phyloP scores from a whole-genome alignment of 768 basidiomycete species.

The Pilatotrama ljubarskyi region DNA sequence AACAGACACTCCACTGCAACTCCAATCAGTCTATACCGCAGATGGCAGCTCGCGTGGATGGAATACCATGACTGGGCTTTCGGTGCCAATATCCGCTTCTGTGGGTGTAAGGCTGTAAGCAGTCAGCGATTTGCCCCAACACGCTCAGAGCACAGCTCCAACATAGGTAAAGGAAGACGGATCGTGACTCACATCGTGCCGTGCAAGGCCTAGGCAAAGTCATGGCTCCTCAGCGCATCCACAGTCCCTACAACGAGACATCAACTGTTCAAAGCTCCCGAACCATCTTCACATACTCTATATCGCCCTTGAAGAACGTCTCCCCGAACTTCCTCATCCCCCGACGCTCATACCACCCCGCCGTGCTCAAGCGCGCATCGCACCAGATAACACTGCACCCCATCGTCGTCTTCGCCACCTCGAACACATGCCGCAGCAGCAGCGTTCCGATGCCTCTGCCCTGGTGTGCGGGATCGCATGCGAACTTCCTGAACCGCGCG shows the following conservation, averaged over 20 bases:
- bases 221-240: too few relatives aligned
- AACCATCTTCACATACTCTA: conserved; percentile 60
- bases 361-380: conserved; percentile 50
- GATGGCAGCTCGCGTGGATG: too few relatives aligned
- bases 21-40: too few relatives aligned
- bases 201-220: too few relatives aligned
- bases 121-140: too few relatives aligned
- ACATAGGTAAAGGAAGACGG: too few relatives aligned
- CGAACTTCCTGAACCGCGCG: conserved; percentile 62
- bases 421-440: conserved; percentile 44
- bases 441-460: conserved; percentile 52
- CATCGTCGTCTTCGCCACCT: conserved; percentile 41
- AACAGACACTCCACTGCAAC: too few relatives aligned
- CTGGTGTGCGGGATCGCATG: conserved; percentile 53
- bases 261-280: conserved; percentile 22
- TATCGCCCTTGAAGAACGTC: conserved; percentile 51
- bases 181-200: too few relatives aligned
- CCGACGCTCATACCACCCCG: conserved; percentile 53
- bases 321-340: conserved; percentile 52
- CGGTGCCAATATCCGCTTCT: too few relatives aligned
- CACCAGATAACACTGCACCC: conserved; percentile 53
- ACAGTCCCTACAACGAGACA: not conserved
- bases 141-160: too few relatives aligned
- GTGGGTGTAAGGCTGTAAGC: too few relatives aligned
- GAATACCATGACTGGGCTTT: too few relatives aligned